Evolutionary conservation across 148 eudicot species (phyloP).

Genomic region (Pouteria glomerata): DNA sequence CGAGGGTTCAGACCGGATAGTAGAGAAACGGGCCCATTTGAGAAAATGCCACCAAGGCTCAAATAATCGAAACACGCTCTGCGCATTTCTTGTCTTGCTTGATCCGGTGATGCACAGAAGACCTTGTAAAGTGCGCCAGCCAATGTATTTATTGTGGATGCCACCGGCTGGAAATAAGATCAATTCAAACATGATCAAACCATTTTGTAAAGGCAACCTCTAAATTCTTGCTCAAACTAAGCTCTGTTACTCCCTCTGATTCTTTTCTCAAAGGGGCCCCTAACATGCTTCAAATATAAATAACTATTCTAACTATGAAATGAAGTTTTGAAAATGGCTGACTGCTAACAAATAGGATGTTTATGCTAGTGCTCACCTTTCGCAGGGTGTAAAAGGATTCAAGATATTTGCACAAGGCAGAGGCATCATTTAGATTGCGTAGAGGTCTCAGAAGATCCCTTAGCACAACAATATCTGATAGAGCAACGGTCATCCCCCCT

Average conservation of each 20-base stretch:
- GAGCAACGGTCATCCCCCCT: constrained; percentile 44
- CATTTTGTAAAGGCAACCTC: not conserved
- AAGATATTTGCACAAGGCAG: constrained; percentile 32
- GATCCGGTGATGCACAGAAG: constrained; percentile 38
- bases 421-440: constrained; percentile 20
- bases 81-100: constrained; percentile 49
- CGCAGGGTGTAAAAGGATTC: constrained; percentile 38
- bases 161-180: constrained; percentile 33
- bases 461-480: constrained; percentile 34
- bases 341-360: not conserved
- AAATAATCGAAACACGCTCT: constrained; percentile 43
- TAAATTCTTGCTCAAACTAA: not conserved
- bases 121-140: constrained; percentile 46
- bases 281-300: too few relatives aligned
- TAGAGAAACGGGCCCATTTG: constrained; percentile 34
- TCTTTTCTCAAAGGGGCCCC: too few relatives aligned
- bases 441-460: constrained; percentile 36
- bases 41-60: constrained; percentile 40
- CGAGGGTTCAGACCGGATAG: constrained; percentile 39
- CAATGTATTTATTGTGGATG: constrained; percentile 45
- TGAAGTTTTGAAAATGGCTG: not conserved
- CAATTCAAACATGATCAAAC: not conserved
- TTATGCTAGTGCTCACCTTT: constrained; percentile 20
- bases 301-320: too few relatives aligned
- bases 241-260: too few relatives aligned